phyloP scores from a whole-genome alignment of 148 eudicot species.

The Fagopyrum esculentum region DNA sequence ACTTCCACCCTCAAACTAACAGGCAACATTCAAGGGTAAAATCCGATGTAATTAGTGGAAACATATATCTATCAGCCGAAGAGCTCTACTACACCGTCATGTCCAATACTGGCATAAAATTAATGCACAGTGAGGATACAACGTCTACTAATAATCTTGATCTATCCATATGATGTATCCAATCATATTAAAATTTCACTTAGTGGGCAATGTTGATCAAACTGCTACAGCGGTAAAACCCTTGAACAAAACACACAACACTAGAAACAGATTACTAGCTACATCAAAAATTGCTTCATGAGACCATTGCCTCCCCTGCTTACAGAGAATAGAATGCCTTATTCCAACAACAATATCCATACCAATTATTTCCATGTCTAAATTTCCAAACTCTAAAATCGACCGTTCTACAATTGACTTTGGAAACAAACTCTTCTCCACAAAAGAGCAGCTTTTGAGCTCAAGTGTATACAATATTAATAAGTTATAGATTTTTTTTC shows the following conservation, averaged over 20 bases:
- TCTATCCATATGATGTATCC: not conserved
- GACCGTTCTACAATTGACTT: too few species aligned
- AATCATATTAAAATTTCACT: not conserved
- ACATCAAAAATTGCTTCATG: not conserved
- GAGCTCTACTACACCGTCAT: not conserved
- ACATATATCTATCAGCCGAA: not conserved
- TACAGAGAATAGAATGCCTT: too few species aligned
- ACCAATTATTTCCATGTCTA: too few species aligned
- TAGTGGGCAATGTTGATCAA: not conserved
- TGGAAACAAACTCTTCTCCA: too few species aligned
- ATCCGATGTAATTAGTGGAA: not conserved
- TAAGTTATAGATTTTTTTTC: not conserved
- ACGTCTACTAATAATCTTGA: not conserved
- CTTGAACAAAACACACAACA: not conserved
- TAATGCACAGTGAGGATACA: not conserved
- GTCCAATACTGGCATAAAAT: not conserved
- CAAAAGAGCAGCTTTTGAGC: not conserved
- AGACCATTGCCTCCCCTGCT: not conserved
- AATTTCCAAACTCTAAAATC: too few species aligned
- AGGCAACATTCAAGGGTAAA: not conserved
- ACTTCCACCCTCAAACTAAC: not conserved
- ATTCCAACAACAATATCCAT: too few species aligned
- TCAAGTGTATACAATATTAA: not conserved
- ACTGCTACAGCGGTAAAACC: not conserved
- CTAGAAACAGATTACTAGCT: not conserved